A percentile compares a stretch with the other conserved stretches of the same genome.
Conservation (phyloP, 352 stramenopile species). For the Globisporangium echinulatum region DNA sequence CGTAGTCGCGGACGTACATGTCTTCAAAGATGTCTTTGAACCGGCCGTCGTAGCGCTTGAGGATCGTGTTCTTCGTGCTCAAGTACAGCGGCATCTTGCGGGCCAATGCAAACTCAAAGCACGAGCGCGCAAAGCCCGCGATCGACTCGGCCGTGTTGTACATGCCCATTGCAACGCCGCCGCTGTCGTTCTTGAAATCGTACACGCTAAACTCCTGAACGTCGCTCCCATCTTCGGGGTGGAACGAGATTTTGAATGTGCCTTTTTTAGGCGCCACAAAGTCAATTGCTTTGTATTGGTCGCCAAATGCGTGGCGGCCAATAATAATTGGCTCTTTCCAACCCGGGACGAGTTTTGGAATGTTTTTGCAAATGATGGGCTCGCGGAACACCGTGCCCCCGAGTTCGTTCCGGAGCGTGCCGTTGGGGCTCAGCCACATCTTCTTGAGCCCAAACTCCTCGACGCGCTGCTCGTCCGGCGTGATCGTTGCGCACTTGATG, state of each 20-base stretch:
- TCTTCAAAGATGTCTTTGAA: conserved; percentile 89
- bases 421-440: conserved; percentile 82
- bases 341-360: conserved; percentile 77
- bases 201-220: conserved; percentile 69
- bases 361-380: conserved; percentile 83
- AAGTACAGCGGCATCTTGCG: conserved; percentile 77
- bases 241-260: conserved; percentile 81
- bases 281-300: conserved; percentile 86
- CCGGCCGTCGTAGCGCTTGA: conserved; percentile 83
- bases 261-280: conserved; percentile 65
- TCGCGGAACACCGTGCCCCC: conserved; percentile 87
- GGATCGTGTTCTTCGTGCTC: conserved; percentile 90
- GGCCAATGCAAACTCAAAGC: conserved; percentile 57
- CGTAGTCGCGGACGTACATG: conserved; percentile 80
- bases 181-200: conserved; percentile 62
- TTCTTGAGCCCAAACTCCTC: conserved; percentile 82
- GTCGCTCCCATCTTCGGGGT: conserved; percentile 41
- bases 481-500: conserved; percentile 90
- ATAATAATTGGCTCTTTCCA: conserved; percentile 88
- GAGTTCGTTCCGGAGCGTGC: conserved; percentile 82
- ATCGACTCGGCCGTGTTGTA: conserved; percentile 88
- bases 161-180: conserved; percentile 83
- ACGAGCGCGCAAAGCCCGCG: conserved; percentile 54
- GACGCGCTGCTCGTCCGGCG: conserved; percentile 77
- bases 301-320: conserved; percentile 81